Conservation (phyloP, 2,329 filamentous ascomycete genomes). For the Coniochaeta sp. region DNA sequence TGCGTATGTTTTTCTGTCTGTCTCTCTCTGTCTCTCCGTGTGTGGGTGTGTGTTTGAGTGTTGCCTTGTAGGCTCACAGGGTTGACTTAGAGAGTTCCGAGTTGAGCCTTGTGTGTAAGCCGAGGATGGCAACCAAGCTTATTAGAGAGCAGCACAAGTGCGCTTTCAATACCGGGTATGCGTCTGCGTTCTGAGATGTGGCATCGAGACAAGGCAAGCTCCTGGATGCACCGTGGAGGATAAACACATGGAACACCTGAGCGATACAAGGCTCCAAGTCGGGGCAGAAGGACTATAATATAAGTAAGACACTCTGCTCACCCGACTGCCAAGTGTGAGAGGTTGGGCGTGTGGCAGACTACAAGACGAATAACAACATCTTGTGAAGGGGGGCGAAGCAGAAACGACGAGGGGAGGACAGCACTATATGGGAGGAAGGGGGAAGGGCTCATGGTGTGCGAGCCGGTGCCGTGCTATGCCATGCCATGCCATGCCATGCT, state of each 20-base stretch:
- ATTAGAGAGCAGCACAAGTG: not conserved
- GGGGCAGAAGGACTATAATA: not conserved
- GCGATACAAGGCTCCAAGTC: not conserved
- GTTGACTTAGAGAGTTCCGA: not conserved
- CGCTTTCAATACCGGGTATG: not conserved
- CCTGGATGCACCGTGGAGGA: not conserved
- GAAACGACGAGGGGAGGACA: not conserved
- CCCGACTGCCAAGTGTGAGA: not conserved
- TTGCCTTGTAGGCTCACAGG: conserved; percentile 1
- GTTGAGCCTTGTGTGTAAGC: not conserved
- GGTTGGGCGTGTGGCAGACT: not conserved
- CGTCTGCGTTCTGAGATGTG: not conserved
- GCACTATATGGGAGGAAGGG: not conserved
- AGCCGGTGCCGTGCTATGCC: not conserved
- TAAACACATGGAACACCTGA: not conserved
- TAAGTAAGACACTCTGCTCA: not conserved
- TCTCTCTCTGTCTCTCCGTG: too few species aligned
- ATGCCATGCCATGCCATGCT: not conserved
- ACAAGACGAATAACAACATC: not conserved
- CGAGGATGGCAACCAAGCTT: not conserved
- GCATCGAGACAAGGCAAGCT: not conserved
- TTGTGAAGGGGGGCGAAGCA: not conserved
- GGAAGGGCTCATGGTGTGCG: not conserved
- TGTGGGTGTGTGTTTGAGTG: not conserved
- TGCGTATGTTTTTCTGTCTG: not conserved